These are phyloP conservation scores for Parachlorella kessleri DNA, from an alignment of 139 green algal genomes.

Conservation along the genomic window DNA sequence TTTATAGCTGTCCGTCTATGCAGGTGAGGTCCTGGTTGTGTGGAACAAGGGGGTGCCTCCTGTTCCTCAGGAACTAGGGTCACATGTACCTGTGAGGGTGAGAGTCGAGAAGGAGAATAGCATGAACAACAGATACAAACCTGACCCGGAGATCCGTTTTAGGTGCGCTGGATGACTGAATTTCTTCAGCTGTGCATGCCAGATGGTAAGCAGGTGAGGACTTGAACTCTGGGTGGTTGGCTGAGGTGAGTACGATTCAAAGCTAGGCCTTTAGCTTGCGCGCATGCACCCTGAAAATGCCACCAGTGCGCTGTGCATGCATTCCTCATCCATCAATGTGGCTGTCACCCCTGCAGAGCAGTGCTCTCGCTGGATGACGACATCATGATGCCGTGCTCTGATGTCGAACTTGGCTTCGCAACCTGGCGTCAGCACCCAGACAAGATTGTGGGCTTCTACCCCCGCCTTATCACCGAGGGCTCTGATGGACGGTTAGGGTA, in stretches of 20 bases:
- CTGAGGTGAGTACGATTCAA: no score
- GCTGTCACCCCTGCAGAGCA: no score
- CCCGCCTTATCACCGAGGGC: constrained; percentile 17
- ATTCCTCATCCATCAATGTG: no score
- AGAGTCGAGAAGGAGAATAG: constrained; percentile 41
- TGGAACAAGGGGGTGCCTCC: constrained; percentile 3
- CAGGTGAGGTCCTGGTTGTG: constrained; percentile 26
- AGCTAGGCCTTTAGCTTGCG: no score
- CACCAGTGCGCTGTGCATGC: no score
- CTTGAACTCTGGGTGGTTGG: no score
- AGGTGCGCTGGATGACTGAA: no score
- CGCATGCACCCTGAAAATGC: no score
- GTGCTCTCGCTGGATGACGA: constrained; percentile 49
- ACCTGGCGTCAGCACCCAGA: constrained; percentile 6
- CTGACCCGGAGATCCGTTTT: constrained; percentile 37
- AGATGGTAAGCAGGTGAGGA: no score
- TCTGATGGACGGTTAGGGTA: background rate
- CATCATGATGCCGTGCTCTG: constrained; percentile 39
- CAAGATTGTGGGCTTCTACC: constrained; percentile 40
- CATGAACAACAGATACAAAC: constrained; percentile 61
- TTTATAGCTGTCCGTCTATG: no score
- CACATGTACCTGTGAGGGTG: constrained; percentile 41
- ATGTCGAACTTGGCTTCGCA: constrained; percentile 36
- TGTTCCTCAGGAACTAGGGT: background rate
- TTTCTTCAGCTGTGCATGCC: no score